A percentile compares a stretch with the other conserved stretches of the same genome.
These are phyloP conservation scores for Epichloe glyceriae DNA, from an alignment of 2,329 filamentous ascomycete genomes.

Conservation along the genomic window DNA sequence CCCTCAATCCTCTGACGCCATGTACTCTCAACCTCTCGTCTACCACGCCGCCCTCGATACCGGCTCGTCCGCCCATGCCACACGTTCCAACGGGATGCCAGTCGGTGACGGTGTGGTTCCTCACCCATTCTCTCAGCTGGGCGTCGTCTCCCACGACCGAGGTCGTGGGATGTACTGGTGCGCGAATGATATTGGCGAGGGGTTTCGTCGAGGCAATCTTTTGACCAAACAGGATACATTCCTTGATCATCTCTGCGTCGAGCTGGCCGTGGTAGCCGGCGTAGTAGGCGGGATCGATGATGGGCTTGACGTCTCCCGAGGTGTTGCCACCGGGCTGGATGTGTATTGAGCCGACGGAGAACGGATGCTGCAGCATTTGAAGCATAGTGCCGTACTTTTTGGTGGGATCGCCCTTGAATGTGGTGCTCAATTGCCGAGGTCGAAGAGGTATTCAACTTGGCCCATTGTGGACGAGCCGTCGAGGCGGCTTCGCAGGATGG, in stretches of 20 bases:
- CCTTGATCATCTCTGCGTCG: conserved; percentile 30
- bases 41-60: conserved; percentile 18
- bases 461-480: conserved; percentile 21
- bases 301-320: conserved; percentile 15
- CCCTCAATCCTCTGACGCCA: conserved; percentile 12
- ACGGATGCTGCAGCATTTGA: conserved; percentile 38
- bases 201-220: conserved; percentile 26
- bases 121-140: conserved; percentile 14
- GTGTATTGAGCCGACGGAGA: conserved; percentile 34
- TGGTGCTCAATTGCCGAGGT: conserved; percentile 32
- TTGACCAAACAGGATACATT: conserved; percentile 25
- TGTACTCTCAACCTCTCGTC: conserved; percentile 15
- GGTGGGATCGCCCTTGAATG: conserved; percentile 18
- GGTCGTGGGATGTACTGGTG: conserved; percentile 13
- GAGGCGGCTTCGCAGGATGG: conserved; percentile 22
- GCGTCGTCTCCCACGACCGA: conserved; percentile 8
- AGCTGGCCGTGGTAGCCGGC: conserved; percentile 23
- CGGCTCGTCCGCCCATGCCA: conserved; percentile 18
- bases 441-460: conserved; percentile 36
- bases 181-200: conserved; percentile 23
- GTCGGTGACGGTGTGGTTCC: conserved; percentile 17
- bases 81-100: conserved; percentile 29
- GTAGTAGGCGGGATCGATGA: conserved; percentile 31
- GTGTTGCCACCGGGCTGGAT: conserved; percentile 16
- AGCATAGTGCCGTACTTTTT: conserved; percentile 36